phyloP scores from a whole-genome alignment of 2,329 filamentous ascomycete species.

The Curvularia sp. region DNA sequence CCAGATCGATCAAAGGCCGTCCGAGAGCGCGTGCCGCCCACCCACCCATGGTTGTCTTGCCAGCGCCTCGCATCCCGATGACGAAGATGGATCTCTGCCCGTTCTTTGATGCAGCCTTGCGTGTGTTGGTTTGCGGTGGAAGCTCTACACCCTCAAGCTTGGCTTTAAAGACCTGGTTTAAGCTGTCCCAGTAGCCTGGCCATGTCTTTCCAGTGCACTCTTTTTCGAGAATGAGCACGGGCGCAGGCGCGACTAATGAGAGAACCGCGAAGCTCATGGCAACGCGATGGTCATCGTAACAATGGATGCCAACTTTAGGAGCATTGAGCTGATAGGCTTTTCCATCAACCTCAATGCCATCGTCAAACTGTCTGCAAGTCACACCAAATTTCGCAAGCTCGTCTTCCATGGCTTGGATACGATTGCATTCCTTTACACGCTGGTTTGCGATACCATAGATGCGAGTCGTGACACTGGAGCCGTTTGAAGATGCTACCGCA shows the following conservation, averaged over 20 bases:
- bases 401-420: constrained; percentile 93
- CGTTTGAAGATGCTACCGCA: constrained; percentile 79
- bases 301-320: constrained; percentile 74
- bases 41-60: constrained; percentile 90
- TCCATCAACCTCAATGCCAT: constrained; percentile 83
- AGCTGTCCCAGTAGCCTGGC: constrained; percentile 97
- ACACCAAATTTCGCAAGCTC: constrained; percentile 95
- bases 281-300: constrained; percentile 96
- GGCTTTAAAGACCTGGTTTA: constrained; percentile 79
- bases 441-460: constrained; percentile 98
- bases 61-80: constrained; percentile 96
- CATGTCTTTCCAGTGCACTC: constrained; percentile 97
- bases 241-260: constrained; percentile 71
- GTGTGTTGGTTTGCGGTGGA: constrained; percentile 45
- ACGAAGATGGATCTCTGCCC: constrained; percentile 79
- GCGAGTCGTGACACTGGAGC: constrained; percentile 69
- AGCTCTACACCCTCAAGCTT: constrained; percentile 76
- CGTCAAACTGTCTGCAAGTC: constrained; percentile 82
- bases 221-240: constrained; percentile 82
- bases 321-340: constrained; percentile 59
- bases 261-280: constrained; percentile 98
- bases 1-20: constrained; percentile 83
- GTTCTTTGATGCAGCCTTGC: constrained; percentile 34
- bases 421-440: constrained; percentile 96
- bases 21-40: constrained; percentile 81